Base-by-base conservation (phyloP, 129 eudicot species). In the Flaveria sonorensis region DNA sequence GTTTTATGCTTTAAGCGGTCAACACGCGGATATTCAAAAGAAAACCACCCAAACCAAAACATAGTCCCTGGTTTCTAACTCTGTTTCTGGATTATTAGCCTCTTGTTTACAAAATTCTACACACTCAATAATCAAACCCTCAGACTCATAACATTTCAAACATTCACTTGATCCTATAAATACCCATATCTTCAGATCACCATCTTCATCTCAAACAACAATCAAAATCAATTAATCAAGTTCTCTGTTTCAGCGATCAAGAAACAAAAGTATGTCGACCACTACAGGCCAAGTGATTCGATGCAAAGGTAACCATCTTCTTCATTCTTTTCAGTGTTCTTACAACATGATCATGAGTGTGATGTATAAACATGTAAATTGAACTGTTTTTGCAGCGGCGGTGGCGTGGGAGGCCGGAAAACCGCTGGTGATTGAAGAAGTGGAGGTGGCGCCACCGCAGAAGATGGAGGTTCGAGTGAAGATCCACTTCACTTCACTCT, bases 361-460 rank as follows among this genome's bases (percentile, higher is more conserved):
- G 4, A 32, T 24, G 26, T 24, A 24, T 32, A 32, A 32, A 36
- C 40, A 36, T 36, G 40, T 36, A 0, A 36, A 36, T 36, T 6
- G 1, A 0, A 5, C 7, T 36, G 40, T 36, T 5, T 0, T 36
- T 1, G 55, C 75, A 90, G 97, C 95, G 21, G 97, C 97, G 52
- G 95, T 91, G 75, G 97, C 97, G 16, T 88, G 97, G 94, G 94
- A 91, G 78, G 88, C 97, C 53, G 97, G 92, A 72, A 89, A 89
- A 75, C 97, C 97, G 3, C 82, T 92, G 40, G 92, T 86, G 83
- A 89, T 92, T 0, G 96, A 92, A 72, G 89, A 89, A 78, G 92
- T 92, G 40, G 96, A 89, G 85, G 97, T 89, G 77, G 92, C 89
- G 36, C 97, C 97, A 21, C 97, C 96, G 10, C 91, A 89, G 89